Evolutionary conservation across 208 protist genomes (phyloP).

Genomic region (Trypanosoma caninum): DNA sequence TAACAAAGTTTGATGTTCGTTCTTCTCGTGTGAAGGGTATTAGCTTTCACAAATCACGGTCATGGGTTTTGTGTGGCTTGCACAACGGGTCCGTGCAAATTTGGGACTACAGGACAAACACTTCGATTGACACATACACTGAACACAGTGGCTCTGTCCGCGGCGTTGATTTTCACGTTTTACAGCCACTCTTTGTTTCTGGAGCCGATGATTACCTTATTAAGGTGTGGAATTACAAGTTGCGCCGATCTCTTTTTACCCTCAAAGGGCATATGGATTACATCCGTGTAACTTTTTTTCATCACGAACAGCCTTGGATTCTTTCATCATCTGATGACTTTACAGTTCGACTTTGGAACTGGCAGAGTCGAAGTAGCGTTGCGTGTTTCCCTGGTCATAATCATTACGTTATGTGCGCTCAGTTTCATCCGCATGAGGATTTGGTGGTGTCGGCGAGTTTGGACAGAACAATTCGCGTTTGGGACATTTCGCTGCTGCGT

Average conservation of each 20-base stretch:
- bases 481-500: conserved; percentile 96
- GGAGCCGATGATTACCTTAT: conserved; percentile 99
- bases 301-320: conserved; percentile 97
- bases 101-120: conserved; percentile 99
- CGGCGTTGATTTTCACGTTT: conserved; percentile 97
- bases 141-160: conserved; percentile 96
- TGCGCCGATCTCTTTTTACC: conserved; percentile 97
- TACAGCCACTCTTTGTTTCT: conserved; percentile 98
- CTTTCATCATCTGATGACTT: conserved; percentile 98
- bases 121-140: conserved; percentile 95
- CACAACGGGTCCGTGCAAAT: conserved; percentile 99
- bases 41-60: conserved; percentile 96
- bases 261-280: conserved; percentile 99
- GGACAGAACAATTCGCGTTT: conserved; percentile 99
- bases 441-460: conserved; percentile 98
- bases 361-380: conserved; percentile 95
- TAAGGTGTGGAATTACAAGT: conserved; percentile 99
- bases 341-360: conserved; percentile 99
- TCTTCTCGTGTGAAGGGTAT: conserved; percentile 98
- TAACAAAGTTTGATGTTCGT: conserved; percentile 98
- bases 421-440: conserved; percentile 95
- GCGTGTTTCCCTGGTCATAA: conserved; percentile 94
- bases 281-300: conserved; percentile 98
- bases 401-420: conserved; percentile 99
- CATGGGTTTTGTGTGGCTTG: conserved; percentile 98